Percentiles rank a stretch among this genome's conserved stretches.
These are phyloP conservation scores for Leptodontidium sp. DNA, from an alignment of 2,329 filamentous ascomycete species.

Conservation along the genomic window DNA sequence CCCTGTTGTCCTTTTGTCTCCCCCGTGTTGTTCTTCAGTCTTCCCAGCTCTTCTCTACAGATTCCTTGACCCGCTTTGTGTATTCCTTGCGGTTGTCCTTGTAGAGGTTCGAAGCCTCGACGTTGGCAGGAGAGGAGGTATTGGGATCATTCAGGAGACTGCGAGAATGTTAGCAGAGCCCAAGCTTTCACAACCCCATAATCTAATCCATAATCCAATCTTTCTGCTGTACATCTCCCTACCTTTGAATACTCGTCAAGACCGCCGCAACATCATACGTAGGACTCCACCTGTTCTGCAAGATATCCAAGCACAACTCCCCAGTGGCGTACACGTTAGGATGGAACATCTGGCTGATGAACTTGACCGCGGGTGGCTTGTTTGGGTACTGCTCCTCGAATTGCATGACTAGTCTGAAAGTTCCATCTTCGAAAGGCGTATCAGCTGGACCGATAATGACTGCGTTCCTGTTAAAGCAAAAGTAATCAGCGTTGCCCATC, in stretches of 20 bases:
- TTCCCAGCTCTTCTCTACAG: conserved; percentile 99
- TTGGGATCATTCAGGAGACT: conserved; percentile 98
- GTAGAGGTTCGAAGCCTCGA: conserved; percentile 97
- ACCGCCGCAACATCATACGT: conserved; percentile 98
- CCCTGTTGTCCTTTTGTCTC: background rate
- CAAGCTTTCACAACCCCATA: background rate
- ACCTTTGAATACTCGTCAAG: conserved; percentile 98
- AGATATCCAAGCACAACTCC: conserved; percentile 93
- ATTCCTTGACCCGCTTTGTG: conserved; percentile 92
- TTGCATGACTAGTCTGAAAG: conserved; percentile 97
- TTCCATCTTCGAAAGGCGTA: conserved; percentile 97
- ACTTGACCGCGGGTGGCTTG: conserved; percentile 97
- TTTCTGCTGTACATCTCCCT: conserved; percentile 35
- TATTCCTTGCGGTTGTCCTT: conserved; percentile 98
- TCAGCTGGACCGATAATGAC: conserved; percentile 98
- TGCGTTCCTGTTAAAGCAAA: conserved; percentile 76
- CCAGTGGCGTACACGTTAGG: conserved; percentile 98
- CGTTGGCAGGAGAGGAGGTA: conserved; percentile 96
- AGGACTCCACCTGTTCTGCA: conserved; percentile 98
- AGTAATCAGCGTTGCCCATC: conserved; percentile 20
- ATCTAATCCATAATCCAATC: background rate
- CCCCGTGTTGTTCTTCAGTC: conserved; percentile 59
- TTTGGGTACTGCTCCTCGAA: conserved; percentile 99
- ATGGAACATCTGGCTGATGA: conserved; percentile 99
- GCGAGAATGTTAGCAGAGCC: conserved; percentile 42